Percentiles rank a stretch among this genome's conserved stretches.
phyloP scores from a whole-genome alignment of 1,139 yeast genomes.

The Debaryomyces fabryi region DNA sequence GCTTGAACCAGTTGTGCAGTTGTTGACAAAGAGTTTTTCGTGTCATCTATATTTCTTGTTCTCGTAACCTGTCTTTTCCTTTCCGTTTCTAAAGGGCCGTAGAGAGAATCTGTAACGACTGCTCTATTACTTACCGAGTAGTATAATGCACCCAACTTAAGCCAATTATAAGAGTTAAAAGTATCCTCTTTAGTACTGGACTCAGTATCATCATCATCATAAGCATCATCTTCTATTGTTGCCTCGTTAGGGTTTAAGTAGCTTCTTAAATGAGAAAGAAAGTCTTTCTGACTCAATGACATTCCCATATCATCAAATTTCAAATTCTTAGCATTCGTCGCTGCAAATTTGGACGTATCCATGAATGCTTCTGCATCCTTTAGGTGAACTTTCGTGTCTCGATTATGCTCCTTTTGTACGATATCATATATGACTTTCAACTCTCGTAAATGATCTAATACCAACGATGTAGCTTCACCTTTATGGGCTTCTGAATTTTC shows the following conservation, averaged over 20 bases:
- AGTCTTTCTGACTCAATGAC: constrained; percentile 51
- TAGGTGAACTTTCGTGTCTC: constrained; percentile 24
- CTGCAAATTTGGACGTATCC: constrained; percentile 44
- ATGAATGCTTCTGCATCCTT: constrained; percentile 45
- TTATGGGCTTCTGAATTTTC: constrained; percentile 34
- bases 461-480: constrained; percentile 37
- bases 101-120: constrained; percentile 58
- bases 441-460: constrained; percentile 30
- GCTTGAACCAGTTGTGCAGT: constrained; percentile 60
- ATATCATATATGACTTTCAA: constrained; percentile 31
- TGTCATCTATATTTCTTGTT: constrained; percentile 45
- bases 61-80: constrained; percentile 44
- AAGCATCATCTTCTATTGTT: constrained; percentile 18
- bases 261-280: constrained; percentile 40
- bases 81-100: constrained; percentile 75
- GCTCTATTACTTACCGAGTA: constrained; percentile 51
- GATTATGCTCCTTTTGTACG: constrained; percentile 33
- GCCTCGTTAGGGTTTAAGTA: constrained; percentile 30
- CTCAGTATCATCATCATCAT: constrained; percentile 3
- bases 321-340: constrained; percentile 58
- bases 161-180: constrained; percentile 56
- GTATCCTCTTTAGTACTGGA: constrained; percentile 22
- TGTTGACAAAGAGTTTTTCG: constrained; percentile 36
- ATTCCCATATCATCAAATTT: constrained; percentile 57
- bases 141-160: constrained; percentile 58